phyloP scores from a whole-genome alignment of 1,284 basidiomycete species.

The Violaceomyces palustris region DNA sequence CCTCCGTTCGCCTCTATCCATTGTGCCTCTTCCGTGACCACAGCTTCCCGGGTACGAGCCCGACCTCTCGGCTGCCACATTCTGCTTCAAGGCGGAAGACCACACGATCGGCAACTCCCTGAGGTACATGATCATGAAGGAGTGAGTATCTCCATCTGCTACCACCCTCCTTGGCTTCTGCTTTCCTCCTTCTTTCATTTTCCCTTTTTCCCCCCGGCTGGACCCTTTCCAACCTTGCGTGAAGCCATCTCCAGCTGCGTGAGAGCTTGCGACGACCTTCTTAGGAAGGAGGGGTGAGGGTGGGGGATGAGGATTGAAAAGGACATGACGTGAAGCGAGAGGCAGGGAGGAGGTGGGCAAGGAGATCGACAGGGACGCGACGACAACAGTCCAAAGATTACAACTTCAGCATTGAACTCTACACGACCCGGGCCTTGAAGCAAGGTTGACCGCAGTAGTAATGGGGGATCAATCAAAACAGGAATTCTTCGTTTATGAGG shows the following conservation, averaged over 20 bases:
- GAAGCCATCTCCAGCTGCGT: no score
- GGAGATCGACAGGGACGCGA: neutral
- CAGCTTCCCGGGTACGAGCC: constrained; percentile 65
- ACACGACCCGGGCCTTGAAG: constrained; percentile 24
- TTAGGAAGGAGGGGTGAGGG: no score
- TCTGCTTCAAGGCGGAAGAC: constrained; percentile 84
- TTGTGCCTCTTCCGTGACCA: neutral
- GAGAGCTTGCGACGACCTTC: no score
- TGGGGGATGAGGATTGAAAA: no score
- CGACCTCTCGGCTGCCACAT: constrained; percentile 85
- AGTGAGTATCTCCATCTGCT: constrained; percentile 70
- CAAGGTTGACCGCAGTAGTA: constrained; percentile 19
- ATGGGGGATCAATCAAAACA: constrained; percentile 45
- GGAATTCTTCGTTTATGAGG: constrained; percentile 54
- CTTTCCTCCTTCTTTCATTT: no score
- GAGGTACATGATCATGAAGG: constrained; percentile 98
- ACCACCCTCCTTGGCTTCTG: no score
- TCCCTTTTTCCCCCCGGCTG: no score
- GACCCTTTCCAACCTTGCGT: no score
- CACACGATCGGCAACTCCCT: constrained; percentile 93
- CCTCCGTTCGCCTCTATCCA: neutral
- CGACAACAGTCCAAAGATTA: constrained; percentile 20
- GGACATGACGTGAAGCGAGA: neutral
- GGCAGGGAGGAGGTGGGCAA: neutral
- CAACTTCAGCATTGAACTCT: constrained; percentile 27